A percentile compares a stretch with the other conserved stretches of the same genome.
Evolutionary conservation across 2,329 filamentous ascomycete species (phyloP).

Genomic region (Arthrobotrys iridis): DNA sequence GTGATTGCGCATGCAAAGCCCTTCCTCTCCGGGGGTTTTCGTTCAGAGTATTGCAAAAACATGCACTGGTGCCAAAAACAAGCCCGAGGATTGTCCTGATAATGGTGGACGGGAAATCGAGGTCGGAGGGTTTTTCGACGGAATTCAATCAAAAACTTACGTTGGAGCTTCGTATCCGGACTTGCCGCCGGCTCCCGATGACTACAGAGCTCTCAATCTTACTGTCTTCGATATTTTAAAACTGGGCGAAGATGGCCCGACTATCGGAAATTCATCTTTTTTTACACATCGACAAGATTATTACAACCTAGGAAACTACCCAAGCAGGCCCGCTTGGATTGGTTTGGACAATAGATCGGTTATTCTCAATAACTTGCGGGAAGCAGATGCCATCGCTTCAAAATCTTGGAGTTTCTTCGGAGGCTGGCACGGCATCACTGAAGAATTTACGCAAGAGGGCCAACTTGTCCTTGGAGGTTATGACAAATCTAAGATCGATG

Average conservation of each 20-base stretch:
- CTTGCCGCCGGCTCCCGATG: background rate
- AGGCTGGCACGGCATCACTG: background rate
- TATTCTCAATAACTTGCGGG: background rate
- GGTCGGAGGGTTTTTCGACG: background rate
- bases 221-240: background rate
- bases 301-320: background rate
- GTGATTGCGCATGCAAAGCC: background rate
- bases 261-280: background rate
- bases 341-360: background rate
- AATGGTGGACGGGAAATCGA: background rate
- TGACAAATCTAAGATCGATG: background rate
- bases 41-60: background rate
- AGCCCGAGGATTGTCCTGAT: background rate
- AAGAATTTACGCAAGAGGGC: background rate
- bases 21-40: background rate
- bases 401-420: background rate
- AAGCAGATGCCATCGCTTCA: background rate
- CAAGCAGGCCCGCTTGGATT: background rate
- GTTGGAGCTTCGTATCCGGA: background rate
- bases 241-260: background rate
- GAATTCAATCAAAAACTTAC: background rate
- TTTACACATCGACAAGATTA: background rate
- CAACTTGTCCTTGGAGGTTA: conserved; percentile 5
- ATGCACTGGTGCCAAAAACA: background rate
- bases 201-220: too few species aligned